These are phyloP conservation scores for Plasmodium gonderi DNA, from an alignment of 169 alveolate species.

Conservation along the genomic window DNA sequence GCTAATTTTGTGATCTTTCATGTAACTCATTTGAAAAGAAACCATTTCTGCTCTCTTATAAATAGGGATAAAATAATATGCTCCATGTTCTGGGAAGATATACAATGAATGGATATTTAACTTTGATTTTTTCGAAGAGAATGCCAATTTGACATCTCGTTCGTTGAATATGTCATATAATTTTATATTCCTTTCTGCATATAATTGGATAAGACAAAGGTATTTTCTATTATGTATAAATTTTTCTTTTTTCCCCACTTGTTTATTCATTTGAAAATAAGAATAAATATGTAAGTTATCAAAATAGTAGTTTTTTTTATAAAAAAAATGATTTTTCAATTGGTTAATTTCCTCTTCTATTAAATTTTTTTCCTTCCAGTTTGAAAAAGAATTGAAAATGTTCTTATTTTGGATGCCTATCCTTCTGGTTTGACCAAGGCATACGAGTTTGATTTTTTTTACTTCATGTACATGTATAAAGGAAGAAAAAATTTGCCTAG, in stretches of 20 bases:
- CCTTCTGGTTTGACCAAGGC: background rate
- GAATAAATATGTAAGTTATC: constrained; percentile 11
- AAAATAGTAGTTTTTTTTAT: constrained; percentile 26
- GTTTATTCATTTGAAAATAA: constrained; percentile 2
- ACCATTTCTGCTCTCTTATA: background rate
- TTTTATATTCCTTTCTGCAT: background rate
- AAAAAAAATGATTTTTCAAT: constrained; percentile 16
- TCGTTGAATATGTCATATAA: background rate
- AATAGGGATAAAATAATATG: constrained; percentile 8
- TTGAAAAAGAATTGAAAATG: background rate
- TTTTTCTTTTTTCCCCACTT: background rate
- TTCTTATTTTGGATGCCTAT: background rate
- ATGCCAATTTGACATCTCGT: background rate
- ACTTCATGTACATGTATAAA: background rate
- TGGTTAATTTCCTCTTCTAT: constrained; percentile 5
- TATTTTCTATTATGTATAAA: constrained; percentile 1
- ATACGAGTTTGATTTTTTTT: background rate
- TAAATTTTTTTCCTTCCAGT: background rate
- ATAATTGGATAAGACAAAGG: constrained; percentile 16
- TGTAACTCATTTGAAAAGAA: constrained; percentile 9
- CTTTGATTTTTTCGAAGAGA: background rate
- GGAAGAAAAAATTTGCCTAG: constrained; percentile 24
- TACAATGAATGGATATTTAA: background rate
- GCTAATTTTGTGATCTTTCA: background rate
- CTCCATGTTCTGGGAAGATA: background rate